phyloP scores from a whole-genome alignment of 2,329 filamentous ascomycete species.

The Cercospora zeina region DNA sequence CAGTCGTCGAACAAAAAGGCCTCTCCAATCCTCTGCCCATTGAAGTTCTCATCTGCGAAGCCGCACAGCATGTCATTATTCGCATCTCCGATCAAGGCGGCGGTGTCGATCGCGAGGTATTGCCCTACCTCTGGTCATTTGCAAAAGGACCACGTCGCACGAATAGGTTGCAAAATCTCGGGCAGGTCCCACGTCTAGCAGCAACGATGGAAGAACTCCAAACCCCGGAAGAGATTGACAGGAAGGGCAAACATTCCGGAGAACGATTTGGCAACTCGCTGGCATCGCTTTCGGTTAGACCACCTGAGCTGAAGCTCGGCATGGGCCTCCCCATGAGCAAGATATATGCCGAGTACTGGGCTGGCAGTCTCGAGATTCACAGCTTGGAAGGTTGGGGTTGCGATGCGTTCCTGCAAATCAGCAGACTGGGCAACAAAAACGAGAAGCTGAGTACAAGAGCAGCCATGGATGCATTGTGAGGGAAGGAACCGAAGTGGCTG shows the following conservation, averaged over 20 bases:
- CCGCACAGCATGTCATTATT: slow-evolving; percentile 91
- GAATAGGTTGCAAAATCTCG: slow-evolving; percentile 78
- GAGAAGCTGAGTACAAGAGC: slow-evolving; percentile 73
- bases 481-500: neutral
- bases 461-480: slow-evolving; percentile 48
- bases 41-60: slow-evolving; percentile 91
- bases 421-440: slow-evolving; percentile 95
- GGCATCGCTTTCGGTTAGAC: slow-evolving; percentile 74
- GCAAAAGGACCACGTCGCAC: slow-evolving; percentile 83
- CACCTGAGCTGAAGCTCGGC: slow-evolving; percentile 82
- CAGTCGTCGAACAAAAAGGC: slow-evolving; percentile 72
- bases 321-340: slow-evolving; percentile 92
- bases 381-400: slow-evolving; percentile 94
- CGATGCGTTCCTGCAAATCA: slow-evolving; percentile 94
- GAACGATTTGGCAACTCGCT: slow-evolving; percentile 64
- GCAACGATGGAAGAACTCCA: slow-evolving; percentile 77
- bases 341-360: slow-evolving; percentile 98
- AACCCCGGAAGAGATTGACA: slow-evolving; percentile 24
- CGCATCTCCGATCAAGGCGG: slow-evolving; percentile 94
- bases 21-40: slow-evolving; percentile 68
- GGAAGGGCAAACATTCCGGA: slow-evolving; percentile 21
- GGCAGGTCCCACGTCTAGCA: slow-evolving; percentile 83
- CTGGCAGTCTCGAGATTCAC: slow-evolving; percentile 84
- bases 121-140: slow-evolving; percentile 95
- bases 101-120: slow-evolving; percentile 78